Conservation (phyloP, 352 stramenopile genomes). For the Phytophthora cryptogea region DNA sequence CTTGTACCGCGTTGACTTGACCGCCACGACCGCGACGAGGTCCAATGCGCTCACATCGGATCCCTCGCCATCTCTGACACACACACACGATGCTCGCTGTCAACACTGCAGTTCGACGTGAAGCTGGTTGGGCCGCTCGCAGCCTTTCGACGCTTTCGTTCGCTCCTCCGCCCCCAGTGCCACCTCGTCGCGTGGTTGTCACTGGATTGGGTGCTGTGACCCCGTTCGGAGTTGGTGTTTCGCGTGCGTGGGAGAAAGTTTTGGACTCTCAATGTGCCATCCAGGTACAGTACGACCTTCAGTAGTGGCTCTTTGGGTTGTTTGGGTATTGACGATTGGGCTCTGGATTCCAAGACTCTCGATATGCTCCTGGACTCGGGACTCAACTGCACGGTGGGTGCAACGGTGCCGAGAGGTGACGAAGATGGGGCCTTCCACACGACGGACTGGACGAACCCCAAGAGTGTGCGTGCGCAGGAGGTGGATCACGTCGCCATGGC, state of each 20-base stretch:
- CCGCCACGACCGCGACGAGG: too few relatives aligned
- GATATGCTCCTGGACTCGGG: slow-evolving; percentile 56
- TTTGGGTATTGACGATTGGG: too few relatives aligned
- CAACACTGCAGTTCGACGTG: too few relatives aligned
- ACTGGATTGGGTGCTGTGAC: slow-evolving; percentile 92
- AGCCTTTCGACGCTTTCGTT: slow-evolving; percentile 73
- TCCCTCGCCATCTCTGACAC: too few relatives aligned
- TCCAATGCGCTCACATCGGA: too few relatives aligned
- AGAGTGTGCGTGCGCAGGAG: slow-evolving; percentile 73
- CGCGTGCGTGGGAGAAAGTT: slow-evolving; percentile 82
- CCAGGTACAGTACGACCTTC: slow-evolving; percentile 27
- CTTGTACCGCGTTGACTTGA: too few relatives aligned
- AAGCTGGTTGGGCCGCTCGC: slow-evolving; percentile 14
- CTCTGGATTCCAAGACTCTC: slow-evolving; percentile 41
- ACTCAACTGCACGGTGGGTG: slow-evolving; percentile 74
- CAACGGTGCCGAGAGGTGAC: slow-evolving; percentile 65
- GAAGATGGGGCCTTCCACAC: slow-evolving; percentile 56
- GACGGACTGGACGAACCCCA: slow-evolving; percentile 72
- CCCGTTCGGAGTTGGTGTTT: slow-evolving; percentile 87
- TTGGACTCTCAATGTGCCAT: slow-evolving; percentile 82
- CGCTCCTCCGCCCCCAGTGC: slow-evolving; percentile 51
- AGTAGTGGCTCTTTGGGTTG: too few relatives aligned
- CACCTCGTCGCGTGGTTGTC: slow-evolving; percentile 88
- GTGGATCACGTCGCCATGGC: slow-evolving; percentile 88
- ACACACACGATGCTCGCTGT: too few relatives aligned